Evolutionary conservation across 208 protist species (phyloP).

Genomic region (Strigomonas galati): DNA sequence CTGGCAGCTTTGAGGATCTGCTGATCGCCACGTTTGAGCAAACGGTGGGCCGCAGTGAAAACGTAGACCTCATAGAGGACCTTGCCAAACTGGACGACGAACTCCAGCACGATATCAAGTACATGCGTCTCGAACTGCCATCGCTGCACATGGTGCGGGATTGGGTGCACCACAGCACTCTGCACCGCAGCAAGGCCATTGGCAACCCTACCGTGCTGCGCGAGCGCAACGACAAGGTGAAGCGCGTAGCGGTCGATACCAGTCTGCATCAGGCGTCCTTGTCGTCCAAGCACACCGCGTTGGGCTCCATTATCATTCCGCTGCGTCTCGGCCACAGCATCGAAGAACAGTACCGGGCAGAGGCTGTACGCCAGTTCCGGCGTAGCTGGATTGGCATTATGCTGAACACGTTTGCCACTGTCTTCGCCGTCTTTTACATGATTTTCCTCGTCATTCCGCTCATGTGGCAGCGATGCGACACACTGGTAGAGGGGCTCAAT

Average conservation of each 20-base stretch:
- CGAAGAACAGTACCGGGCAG: slow-evolving; percentile 11
- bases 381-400: slow-evolving; percentile 15
- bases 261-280: not conserved
- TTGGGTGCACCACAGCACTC: not conserved
- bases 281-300: not conserved
- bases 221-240: not conserved
- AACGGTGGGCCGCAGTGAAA: not conserved
- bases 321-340: slow-evolving; percentile 8
- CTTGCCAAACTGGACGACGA: not conserved
- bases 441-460: slow-evolving; percentile 13
- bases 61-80: not conserved
- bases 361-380: slow-evolving; percentile 22
- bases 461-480: slow-evolving; percentile 20
- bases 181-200: not conserved
- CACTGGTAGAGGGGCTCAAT: slow-evolving; percentile 11
- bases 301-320: not conserved
- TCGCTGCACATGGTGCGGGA: not conserved
- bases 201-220: not conserved
- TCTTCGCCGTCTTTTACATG: slow-evolving; percentile 18
- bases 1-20: slow-evolving; percentile 3
- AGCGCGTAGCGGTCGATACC: not conserved
- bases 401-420: slow-evolving; percentile 15
- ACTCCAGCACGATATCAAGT: not conserved
- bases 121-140: slow-evolving; percentile 6
- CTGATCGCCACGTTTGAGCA: slow-evolving; percentile 14